These are phyloP conservation scores for Nicotiana benthamiana DNA, from an alignment of 257 asterid genomes.

Conservation along the genomic window DNA sequence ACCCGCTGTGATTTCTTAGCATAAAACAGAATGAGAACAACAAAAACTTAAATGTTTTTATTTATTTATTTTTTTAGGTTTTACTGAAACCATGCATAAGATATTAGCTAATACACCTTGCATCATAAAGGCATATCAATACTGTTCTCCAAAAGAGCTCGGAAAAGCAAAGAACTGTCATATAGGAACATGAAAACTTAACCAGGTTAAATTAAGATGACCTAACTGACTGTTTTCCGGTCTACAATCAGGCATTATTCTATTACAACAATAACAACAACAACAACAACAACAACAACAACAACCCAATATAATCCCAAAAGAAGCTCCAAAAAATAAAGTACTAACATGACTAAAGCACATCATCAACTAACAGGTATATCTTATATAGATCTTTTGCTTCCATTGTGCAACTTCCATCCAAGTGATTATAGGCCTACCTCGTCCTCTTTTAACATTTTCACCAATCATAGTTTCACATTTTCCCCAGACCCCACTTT, in stretches of 20 bases:
- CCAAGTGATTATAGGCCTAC: too few relatives aligned
- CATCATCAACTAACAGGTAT: too few relatives aligned
- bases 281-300: too few relatives aligned
- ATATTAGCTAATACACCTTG: background rate
- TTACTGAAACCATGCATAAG: background rate
- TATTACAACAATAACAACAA: background rate
- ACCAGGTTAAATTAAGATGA: background rate
- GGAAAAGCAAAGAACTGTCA: background rate
- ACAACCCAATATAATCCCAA: too few relatives aligned
- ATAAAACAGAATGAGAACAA: too few relatives aligned
- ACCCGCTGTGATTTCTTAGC: background rate
- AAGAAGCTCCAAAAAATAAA: background rate
- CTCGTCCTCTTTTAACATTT: too few relatives aligned
- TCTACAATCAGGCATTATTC: background rate
- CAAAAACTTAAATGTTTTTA: background rate
- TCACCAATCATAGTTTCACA: too few relatives aligned
- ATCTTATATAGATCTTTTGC: too few relatives aligned
- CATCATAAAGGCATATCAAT: background rate
- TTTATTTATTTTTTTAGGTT: background rate
- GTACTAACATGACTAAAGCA: too few relatives aligned
- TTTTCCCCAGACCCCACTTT: too few relatives aligned
- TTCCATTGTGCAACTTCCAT: too few relatives aligned
- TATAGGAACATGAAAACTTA: background rate
- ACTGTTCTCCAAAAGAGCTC: background rate
- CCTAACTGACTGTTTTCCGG: background rate